Base-by-base conservation (phyloP, 1,284 basidiomycete genomes). In the Cystobasidiaceae sp. region DNA sequence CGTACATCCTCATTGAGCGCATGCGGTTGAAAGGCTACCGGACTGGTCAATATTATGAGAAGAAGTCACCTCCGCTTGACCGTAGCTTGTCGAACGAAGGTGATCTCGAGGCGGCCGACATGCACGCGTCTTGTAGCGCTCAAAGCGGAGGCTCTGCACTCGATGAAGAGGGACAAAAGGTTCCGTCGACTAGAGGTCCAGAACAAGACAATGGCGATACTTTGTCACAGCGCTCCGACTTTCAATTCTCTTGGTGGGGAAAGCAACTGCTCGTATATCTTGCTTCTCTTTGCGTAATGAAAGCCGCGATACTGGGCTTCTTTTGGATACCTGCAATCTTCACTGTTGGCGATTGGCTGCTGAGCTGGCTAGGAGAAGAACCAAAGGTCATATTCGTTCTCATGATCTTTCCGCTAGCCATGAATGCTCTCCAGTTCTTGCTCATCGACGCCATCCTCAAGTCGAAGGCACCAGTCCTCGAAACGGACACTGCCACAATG, bases 371-470 rank as follows among this genome's bases (percentile, higher is more conserved):
- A 27, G 84, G 82, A 55, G 70, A 69, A 17, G 45, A 67, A 17
- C 50, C 68, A 15, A 74, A 74, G 54, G 74, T 79, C 28, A 71
- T 78, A 45, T 73, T 70, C 72, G 86, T 86, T 34, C 94, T 97
- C 89, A 90, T 91, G 61, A 75, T 97, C 51, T 93, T 96, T 78
- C 93, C 93, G 0, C 86, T 93, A 67, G 81, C 87, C 65, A 96
- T 96, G 92, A 97, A 76, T 62, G 69, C 71, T 9, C 33, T 75
- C 15, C 70, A 94, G 75, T 78, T 79, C 71, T 77, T 77, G 39
- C 66, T 79, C 25, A 76, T 79, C 34, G 78, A 79, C 50, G 76
- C 78, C 73, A 79, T 68, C 25, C 39, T 68, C 49, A 67, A 67
- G 25, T 55, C 51, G 9, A 50, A 33, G 6, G 23, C 58, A 17